Evolutionary conservation across 331 rosid species (phyloP), one percentile per base, ranked within the genome.

Genomic region (Spiraea crenata): DNA sequence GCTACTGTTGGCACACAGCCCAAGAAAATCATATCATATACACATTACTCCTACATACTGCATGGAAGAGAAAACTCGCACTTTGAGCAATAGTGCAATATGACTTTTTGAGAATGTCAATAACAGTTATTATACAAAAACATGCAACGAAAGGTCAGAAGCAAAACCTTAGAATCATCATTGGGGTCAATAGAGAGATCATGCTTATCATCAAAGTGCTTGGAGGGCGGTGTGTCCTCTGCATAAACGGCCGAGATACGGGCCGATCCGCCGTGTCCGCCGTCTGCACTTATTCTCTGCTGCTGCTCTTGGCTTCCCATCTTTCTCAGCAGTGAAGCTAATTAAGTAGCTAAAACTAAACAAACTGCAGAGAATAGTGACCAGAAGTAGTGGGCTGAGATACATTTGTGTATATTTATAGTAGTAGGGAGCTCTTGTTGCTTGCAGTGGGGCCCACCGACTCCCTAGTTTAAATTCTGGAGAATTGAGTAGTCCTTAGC

Each of bases 211-310:
- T 67, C 55, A 35, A 57, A 31, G 4, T 67, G 49, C 16, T 46
- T 46, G 70, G 45, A 17, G 34, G 41, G 25, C 9, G 74, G 58
- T 1, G 71, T 72, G 5, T 6, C 46, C 13, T 39, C 71, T 16
- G 46, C 13, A 45, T 63, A 46, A 40, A 82, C 37, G 1, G 89
- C 92, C 5, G 20, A 84, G 3, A 88, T 80, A 40, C 91, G 86
- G 55, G 3, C 15, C 2, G 64, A 11, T 37, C 55, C 55, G 14
- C 64, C 45, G 16, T 37, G 6, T 37, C 55, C 55, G 14, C 64
- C 45, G 16, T 37, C 64, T 58, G 64, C 57, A 6, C 69, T 35
- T 3, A 57, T 49, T 74, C n/a, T 68, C 65, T 67, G 65, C 38
- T 41, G 67, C 67, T 62, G 67, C 34, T 63, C 70, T 4, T 60